Evolutionary conservation across 257 asterid species (phyloP).

Genomic region (Ajuga chamaepitys): DNA sequence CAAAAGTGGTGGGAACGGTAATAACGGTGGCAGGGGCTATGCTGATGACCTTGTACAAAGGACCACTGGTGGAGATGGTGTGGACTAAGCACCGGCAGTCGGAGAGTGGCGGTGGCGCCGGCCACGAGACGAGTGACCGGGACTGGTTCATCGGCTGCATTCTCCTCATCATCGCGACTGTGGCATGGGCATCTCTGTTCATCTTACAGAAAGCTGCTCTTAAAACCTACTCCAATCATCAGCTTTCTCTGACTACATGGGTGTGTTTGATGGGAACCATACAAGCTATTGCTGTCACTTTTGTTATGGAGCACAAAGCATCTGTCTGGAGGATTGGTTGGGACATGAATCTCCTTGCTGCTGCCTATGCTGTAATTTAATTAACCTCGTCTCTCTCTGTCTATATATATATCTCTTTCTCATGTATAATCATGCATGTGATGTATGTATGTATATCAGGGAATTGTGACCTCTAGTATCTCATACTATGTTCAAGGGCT

Average conservation of each 20-base stretch:
- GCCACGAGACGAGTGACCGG: slow-evolving; percentile 32
- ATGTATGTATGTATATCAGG: slow-evolving; percentile 27
- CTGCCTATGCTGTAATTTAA: slow-evolving; percentile 76
- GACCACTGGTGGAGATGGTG: slow-evolving; percentile 47
- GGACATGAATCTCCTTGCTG: slow-evolving; percentile 83
- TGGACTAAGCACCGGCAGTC: slow-evolving; percentile 49
- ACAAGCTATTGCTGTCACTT: slow-evolving; percentile 71
- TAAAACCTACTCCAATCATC: slow-evolving; percentile 51
- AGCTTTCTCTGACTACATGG: slow-evolving; percentile 52
- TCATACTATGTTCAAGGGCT: slow-evolving; percentile 92
- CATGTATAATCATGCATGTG: not conserved
- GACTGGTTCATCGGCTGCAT: slow-evolving; percentile 82
- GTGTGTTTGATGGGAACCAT: slow-evolving; percentile 76
- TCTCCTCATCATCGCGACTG: slow-evolving; percentile 67
- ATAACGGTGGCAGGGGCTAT: slow-evolving; percentile 69
- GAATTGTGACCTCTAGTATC: slow-evolving; percentile 73
- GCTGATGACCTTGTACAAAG: slow-evolving; percentile 87
- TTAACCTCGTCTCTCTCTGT: not conserved
- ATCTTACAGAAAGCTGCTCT: slow-evolving; percentile 53
- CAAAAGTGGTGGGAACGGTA: slow-evolving; percentile 61
- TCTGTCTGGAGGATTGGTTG: slow-evolving; percentile 69
- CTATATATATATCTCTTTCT: not conserved
- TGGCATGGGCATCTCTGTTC: slow-evolving; percentile 83
- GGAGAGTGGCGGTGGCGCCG: slow-evolving; percentile 1
- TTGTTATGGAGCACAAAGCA: slow-evolving; percentile 55